Conservation (phyloP, 768 basidiomycete genomes). For the Chalciporus piperatus region DNA sequence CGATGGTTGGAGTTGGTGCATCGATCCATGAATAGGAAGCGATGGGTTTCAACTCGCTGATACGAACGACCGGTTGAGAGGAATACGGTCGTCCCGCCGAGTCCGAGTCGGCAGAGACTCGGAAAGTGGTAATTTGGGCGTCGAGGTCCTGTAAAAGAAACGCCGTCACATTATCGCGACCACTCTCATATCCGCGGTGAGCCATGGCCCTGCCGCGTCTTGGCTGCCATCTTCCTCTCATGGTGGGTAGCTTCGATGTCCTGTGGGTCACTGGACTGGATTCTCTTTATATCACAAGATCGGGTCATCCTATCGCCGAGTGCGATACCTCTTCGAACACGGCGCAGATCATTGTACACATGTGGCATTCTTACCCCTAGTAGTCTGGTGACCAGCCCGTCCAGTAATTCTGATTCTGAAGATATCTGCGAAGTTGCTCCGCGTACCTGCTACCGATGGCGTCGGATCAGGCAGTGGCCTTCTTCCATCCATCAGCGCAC, state of each 20-base stretch:
- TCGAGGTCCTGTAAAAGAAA: constrained; percentile 26
- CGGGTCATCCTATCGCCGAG: neutral
- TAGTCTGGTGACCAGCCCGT: too few species aligned
- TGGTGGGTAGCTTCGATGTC: constrained; percentile 1
- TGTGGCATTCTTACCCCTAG: too few species aligned
- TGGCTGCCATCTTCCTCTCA: constrained; percentile 18
- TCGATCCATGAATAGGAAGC: constrained; percentile 58
- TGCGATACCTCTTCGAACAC: neutral
- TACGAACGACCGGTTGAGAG: constrained; percentile 24
- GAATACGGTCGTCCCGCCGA: neutral
- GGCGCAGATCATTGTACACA: constrained; percentile 10
- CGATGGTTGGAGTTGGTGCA: constrained; percentile 43
- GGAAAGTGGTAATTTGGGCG: constrained; percentile 17
- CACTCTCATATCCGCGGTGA: neutral
- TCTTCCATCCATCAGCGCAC: too few species aligned
- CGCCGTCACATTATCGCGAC: neutral
- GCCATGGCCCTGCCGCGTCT: constrained; percentile 13
- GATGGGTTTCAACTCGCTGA: constrained; percentile 40
- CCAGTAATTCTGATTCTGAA: too few species aligned
- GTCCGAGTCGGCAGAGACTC: constrained; percentile 11
- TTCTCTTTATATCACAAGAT: neutral
- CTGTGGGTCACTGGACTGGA: neutral
- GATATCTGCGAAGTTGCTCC: too few species aligned
- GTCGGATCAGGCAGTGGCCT: too few species aligned
- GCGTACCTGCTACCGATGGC: too few species aligned